A percentile compares a stretch with the other conserved stretches of the same genome.
Evolutionary conservation across 768 basidiomycete genomes (phyloP).

Genomic region (Termitomyces sp.): DNA sequence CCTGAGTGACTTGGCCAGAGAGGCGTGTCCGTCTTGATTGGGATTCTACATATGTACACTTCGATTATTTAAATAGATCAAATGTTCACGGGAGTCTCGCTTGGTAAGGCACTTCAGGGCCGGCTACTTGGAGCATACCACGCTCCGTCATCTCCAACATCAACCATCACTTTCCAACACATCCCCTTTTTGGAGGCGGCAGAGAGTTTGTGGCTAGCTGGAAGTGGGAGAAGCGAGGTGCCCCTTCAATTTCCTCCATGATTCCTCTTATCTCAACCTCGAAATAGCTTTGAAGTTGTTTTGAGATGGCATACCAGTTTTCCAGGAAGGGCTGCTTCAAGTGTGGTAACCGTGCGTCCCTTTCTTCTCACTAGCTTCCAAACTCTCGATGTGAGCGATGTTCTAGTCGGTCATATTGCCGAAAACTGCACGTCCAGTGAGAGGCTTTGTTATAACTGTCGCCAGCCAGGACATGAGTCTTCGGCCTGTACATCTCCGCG

Average conservation of each 20-base stretch:
- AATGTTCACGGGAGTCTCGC: constrained; percentile 5
- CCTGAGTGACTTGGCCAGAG: background rate
- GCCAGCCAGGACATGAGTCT: constrained; percentile 92
- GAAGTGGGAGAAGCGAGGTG: constrained; percentile 76
- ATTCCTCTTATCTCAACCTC: constrained; percentile 4
- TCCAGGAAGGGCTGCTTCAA: constrained; percentile 90
- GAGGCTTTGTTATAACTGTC: constrained; percentile 92
- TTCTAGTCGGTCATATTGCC: constrained; percentile 85
- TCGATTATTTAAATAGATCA: background rate
- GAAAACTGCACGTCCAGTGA: constrained; percentile 88
- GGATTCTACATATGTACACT: background rate
- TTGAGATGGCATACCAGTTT: constrained; percentile 77
- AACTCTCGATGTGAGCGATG: constrained; percentile 6
- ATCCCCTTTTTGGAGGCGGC: constrained; percentile 57
- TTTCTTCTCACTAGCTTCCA: background rate
- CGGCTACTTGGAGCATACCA: constrained; percentile 14
- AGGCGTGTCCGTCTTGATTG: no score
- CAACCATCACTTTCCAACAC: constrained; percentile 34
- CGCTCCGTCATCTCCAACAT: constrained; percentile 20
- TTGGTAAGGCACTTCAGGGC: constrained; percentile 25
- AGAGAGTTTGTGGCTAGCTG: constrained; percentile 64
- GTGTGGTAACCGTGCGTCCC: constrained; percentile 82
- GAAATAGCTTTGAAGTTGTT: constrained; percentile 34
- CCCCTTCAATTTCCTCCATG: constrained; percentile 13
- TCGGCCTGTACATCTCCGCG: constrained; percentile 84